These are phyloP conservation scores for Aspergillus versicolor DNA, from an alignment of 2,329 filamentous ascomycete genomes.

Conservation along the genomic window DNA sequence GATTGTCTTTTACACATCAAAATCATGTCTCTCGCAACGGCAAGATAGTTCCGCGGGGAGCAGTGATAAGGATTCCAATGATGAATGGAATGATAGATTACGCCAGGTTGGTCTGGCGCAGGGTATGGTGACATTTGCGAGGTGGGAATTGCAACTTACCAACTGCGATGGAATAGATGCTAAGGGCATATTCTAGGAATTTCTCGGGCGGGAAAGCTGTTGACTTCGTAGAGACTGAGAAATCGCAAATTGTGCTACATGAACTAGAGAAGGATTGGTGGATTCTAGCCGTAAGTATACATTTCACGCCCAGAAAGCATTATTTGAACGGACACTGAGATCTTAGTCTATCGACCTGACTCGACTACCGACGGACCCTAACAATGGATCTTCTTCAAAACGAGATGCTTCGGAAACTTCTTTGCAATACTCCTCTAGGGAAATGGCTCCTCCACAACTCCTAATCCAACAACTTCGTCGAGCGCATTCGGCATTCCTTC, in stretches of 20 bases:
- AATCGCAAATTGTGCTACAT: slow-evolving; percentile 76
- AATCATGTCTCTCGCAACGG: slow-evolving; percentile 28
- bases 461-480: slow-evolving; percentile 77
- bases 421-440: slow-evolving; percentile 82
- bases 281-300: slow-evolving; percentile 75
- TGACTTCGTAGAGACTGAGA: slow-evolving; percentile 88
- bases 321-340: slow-evolving; percentile 12
- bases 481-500: slow-evolving; percentile 78
- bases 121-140: slow-evolving; percentile 90
- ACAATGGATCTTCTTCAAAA: slow-evolving; percentile 40
- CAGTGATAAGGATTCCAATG: slow-evolving; percentile 42
- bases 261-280: slow-evolving; percentile 93
- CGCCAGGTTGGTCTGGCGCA: slow-evolving; percentile 94
- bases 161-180: slow-evolving; percentile 3
- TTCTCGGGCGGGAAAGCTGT: slow-evolving; percentile 77
- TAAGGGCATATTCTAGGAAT: slow-evolving; percentile 52
- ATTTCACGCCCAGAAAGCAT: not conserved
- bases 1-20: slow-evolving; percentile 88
- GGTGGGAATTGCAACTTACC: slow-evolving; percentile 43
- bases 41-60: slow-evolving; percentile 20
- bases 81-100: slow-evolving; percentile 80
- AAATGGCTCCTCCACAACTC: slow-evolving; percentile 79
- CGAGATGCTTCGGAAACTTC: slow-evolving; percentile 39
- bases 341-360: slow-evolving; percentile 76
- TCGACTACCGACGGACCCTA: slow-evolving; percentile 60